Evolutionary conservation across 139 green algal genomes (phyloP).

Genomic region (Coccomyxa sp.): DNA sequence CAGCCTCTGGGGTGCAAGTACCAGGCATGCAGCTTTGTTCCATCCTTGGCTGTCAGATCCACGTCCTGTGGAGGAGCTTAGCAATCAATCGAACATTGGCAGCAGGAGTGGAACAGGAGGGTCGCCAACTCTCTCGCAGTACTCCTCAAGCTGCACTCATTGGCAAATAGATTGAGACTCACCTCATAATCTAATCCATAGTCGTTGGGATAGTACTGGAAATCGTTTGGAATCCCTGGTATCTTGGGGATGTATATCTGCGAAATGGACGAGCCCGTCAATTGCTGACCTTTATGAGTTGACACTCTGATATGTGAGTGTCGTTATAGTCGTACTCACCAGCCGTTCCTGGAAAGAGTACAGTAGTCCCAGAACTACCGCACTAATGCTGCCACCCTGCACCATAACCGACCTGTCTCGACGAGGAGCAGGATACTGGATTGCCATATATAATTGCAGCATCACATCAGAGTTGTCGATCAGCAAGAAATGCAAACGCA

Average conservation of each 20-base stretch:
- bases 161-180: not conserved
- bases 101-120: not conserved
- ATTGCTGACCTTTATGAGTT: too few species aligned
- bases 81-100: not conserved
- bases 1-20: constrained; percentile 49
- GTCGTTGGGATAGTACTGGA: constrained; percentile 37
- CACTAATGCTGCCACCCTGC: constrained; percentile 51
- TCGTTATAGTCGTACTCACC: constrained; percentile 25
- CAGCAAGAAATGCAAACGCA: not conserved
- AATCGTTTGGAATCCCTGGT: constrained; percentile 61
- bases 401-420: not conserved
- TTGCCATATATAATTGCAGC: too few species aligned
- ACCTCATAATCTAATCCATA: constrained; percentile 61
- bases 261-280: not conserved
- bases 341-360: constrained; percentile 79
- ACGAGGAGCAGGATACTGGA: too few species aligned
- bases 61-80: constrained; percentile 42
- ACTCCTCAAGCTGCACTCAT: too few species aligned
- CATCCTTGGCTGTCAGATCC: constrained; percentile 51
- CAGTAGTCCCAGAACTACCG: constrained; percentile 51
- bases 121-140: too few species aligned
- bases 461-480: too few species aligned
- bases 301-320: not conserved
- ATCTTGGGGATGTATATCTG: constrained; percentile 77
- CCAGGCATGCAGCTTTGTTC: constrained; percentile 74